Conservation (phyloP, 106 monocot species). For the Allium fistulosum region DNA sequence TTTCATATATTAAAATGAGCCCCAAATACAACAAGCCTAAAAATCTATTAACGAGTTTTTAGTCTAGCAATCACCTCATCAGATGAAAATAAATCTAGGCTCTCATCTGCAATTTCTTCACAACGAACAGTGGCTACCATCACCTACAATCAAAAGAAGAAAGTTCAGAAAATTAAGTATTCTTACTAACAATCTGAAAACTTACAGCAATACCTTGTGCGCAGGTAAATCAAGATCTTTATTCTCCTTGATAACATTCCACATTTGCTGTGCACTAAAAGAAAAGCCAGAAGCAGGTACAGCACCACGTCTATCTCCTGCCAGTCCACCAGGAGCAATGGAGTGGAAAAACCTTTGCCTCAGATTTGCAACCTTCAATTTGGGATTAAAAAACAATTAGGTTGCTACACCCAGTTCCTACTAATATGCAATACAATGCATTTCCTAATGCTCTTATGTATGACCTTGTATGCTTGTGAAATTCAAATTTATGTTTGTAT, state of each 20-base stretch:
- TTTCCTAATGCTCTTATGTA: too few relatives aligned
- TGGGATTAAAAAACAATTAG: too few relatives aligned
- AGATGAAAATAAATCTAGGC: constrained; percentile 46
- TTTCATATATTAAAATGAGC: constrained; percentile 6
- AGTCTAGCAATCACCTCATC: constrained; percentile 48
- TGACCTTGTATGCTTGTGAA: too few relatives aligned
- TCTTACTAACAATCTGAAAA: too few relatives aligned
- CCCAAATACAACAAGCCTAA: neutral
- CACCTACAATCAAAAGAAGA: constrained; percentile 22
- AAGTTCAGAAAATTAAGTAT: neutral
- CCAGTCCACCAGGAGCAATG: constrained; percentile 62
- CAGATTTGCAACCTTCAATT: constrained; percentile 67
- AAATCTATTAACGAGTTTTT: neutral
- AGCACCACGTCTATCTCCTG: constrained; percentile 52
- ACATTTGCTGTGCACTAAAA: constrained; percentile 49
- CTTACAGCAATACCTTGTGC: constrained; percentile 28
- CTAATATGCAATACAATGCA: too few relatives aligned
- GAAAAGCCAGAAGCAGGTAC: constrained; percentile 56
- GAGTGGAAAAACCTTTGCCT: constrained; percentile 87
- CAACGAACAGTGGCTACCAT: constrained; percentile 54
- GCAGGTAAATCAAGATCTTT: constrained; percentile 57
- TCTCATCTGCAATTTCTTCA: constrained; percentile 67
- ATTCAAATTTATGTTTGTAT: too few relatives aligned
- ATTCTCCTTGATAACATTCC: constrained; percentile 56
- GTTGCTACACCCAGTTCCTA: too few relatives aligned